Evolutionary conservation across 768 basidiomycete genomes (phyloP).

Genomic region (Termitomyces sp.): DNA sequence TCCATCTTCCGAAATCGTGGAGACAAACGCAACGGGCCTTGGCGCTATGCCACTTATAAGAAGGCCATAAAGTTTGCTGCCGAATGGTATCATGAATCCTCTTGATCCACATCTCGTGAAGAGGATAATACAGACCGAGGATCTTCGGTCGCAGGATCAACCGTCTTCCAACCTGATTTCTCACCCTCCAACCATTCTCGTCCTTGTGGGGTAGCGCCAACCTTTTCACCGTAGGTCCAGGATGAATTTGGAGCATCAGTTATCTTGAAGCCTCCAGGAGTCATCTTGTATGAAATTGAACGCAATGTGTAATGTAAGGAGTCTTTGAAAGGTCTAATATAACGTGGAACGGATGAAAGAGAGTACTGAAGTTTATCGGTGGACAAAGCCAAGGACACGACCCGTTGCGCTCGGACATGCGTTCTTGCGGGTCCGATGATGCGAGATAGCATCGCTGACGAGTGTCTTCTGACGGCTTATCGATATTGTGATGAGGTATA

Average conservation of each 20-base stretch:
- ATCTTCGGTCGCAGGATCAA: conserved; percentile 29
- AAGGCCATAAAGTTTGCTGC: conserved; percentile 36
- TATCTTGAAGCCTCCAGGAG: conserved; percentile 19
- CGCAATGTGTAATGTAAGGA: not conserved
- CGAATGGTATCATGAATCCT: not conserved
- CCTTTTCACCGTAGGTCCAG: conserved; percentile 31
- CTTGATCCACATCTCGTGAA: not conserved
- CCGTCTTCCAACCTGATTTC: conserved; percentile 31
- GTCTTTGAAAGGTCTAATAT: not conserved
- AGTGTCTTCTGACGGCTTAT: not conserved
- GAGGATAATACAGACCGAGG: conserved; percentile 19
- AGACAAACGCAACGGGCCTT: conserved; percentile 69
- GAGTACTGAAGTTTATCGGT: not conserved
- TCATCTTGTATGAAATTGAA: conserved; percentile 14
- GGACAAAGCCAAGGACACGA: not conserved
- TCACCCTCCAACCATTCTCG: conserved; percentile 38
- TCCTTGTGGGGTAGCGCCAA: conserved; percentile 29
- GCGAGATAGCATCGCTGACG: not conserved
- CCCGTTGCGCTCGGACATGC: not conserved
- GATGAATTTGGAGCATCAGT: conserved; percentile 30
- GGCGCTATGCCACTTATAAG: conserved; percentile 53
- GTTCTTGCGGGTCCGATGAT: not conserved
- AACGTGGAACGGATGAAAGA: not conserved
- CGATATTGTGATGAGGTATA: not conserved
- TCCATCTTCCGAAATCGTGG: conserved; percentile 47